Evolutionary conservation across 495 filamentous ascomycete species (phyloP).

Genomic region (Xylaria palmicola): DNA sequence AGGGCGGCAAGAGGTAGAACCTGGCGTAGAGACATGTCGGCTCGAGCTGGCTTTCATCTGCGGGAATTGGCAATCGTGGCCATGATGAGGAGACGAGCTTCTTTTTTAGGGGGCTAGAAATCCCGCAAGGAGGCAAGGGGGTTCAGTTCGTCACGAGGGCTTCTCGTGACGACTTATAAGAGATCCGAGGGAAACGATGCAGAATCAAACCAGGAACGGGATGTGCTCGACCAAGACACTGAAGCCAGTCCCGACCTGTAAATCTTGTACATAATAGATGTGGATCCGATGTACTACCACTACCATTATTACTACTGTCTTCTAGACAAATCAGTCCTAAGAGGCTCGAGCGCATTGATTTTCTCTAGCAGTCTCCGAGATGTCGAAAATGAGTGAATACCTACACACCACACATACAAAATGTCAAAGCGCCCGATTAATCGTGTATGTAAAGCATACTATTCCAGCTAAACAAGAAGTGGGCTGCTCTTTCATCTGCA

Average conservation of each 20-base stretch:
- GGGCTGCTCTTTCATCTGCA: too few relatives aligned
- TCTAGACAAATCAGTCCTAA: background rate
- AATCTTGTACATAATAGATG: conserved; percentile 18
- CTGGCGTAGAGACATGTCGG: too few relatives aligned
- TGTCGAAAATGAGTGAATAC: background rate
- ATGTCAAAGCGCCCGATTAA: too few relatives aligned
- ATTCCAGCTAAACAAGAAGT: too few relatives aligned
- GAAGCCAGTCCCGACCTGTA: background rate
- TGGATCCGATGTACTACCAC: conserved; percentile 16
- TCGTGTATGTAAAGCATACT: too few relatives aligned
- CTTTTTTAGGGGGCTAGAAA: background rate
- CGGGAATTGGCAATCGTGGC: background rate
- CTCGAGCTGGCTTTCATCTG: background rate
- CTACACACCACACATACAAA: too few relatives aligned
- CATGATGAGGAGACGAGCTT: background rate
- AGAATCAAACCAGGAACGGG: background rate
- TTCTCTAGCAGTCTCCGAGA: background rate
- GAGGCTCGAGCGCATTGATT: background rate
- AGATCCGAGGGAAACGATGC: background rate
- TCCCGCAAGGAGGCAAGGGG: background rate
- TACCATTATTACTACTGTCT: background rate
- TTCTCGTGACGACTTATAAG: background rate
- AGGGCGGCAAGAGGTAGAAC: conserved; percentile 19
- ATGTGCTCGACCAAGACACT: background rate
- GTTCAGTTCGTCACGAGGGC: background rate